These are phyloP conservation scores for Porcisia hertigi DNA, from an alignment of 208 protist genomes.

Conservation along the genomic window DNA sequence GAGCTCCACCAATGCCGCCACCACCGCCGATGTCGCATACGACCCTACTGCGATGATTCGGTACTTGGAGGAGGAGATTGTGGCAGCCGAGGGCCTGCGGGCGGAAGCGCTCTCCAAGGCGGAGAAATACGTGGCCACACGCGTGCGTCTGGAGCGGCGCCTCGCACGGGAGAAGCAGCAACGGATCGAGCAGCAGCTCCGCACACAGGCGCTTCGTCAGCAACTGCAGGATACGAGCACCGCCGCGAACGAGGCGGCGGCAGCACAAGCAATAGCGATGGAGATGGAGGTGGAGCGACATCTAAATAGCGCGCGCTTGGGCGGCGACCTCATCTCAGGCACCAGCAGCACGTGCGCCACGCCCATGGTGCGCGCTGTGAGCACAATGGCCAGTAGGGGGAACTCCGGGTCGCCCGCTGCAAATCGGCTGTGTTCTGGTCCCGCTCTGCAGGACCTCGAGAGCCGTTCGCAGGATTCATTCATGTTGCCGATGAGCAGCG, in stretches of 20 bases:
- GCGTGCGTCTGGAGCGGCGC: slow-evolving; percentile 50
- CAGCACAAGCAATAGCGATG: slow-evolving; percentile 16
- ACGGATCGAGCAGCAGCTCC: slow-evolving; percentile 27
- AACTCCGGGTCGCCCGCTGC: slow-evolving; percentile 18
- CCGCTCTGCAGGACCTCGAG: not conserved
- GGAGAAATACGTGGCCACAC: slow-evolving; percentile 51
- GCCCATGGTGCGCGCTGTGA: slow-evolving; percentile 21
- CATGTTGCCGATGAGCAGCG: slow-evolving; percentile 21
- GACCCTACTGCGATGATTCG: slow-evolving; percentile 66
- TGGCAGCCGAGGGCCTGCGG: slow-evolving; percentile 53
- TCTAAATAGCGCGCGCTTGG: slow-evolving; percentile 15
- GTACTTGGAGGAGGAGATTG: slow-evolving; percentile 67
- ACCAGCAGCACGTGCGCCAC: slow-evolving; percentile 36
- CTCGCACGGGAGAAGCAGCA: slow-evolving; percentile 39
- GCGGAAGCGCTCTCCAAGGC: slow-evolving; percentile 50
- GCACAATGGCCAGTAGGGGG: slow-evolving; percentile 13
- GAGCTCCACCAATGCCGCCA: slow-evolving; percentile 29
- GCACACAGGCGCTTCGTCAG: slow-evolving; percentile 42
- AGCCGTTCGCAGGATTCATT: slow-evolving; percentile 5
- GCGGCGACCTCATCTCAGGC: slow-evolving; percentile 24
- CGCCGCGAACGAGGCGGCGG: slow-evolving; percentile 31
- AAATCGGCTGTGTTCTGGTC: not conserved
- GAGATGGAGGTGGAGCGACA: slow-evolving; percentile 36
- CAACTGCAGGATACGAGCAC: slow-evolving; percentile 45
- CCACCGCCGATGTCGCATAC: slow-evolving; percentile 29